Percentiles rank a stretch among this genome's conserved stretches.
Evolutionary conservation across 1,284 basidiomycete genomes (phyloP).

Genomic region (Sanghuangporus baumii): DNA sequence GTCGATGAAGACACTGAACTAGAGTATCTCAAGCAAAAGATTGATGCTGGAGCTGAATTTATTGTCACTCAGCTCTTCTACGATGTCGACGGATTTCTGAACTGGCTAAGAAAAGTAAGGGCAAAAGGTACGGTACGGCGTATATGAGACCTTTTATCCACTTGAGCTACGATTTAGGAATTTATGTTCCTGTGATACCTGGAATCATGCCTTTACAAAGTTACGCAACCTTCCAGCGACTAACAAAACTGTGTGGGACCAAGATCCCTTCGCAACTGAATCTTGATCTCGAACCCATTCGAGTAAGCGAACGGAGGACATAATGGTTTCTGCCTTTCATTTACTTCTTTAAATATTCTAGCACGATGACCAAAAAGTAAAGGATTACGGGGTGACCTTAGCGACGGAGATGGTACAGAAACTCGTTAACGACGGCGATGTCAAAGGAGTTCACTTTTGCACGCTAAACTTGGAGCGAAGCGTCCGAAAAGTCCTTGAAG

Average conservation of each 20-base stretch:
- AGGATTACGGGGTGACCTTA: conserved; percentile 81
- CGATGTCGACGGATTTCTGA: conserved; percentile 80
- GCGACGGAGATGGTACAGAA: conserved; percentile 72
- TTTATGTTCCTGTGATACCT: conserved; percentile 88
- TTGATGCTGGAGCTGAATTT: conserved; percentile 94
- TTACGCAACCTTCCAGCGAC: conserved; percentile 86
- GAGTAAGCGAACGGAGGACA: conserved; percentile 44
- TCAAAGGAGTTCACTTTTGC: conserved; percentile 90
- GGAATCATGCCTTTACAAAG: conserved; percentile 99
- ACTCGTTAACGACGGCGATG: conserved; percentile 49
- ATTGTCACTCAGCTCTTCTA: conserved; percentile 98
- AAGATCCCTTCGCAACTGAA: conserved; percentile 71
- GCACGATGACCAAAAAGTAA: conserved; percentile 89
- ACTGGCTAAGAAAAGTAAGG: conserved; percentile 73
- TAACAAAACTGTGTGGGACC: conserved; percentile 86
- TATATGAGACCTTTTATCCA: neutral
- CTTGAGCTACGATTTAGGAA: conserved; percentile 46
- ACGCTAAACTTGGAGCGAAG: conserved; percentile 98
- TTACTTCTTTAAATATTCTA: conserved; percentile 30
- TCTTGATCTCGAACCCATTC: conserved; percentile 71
- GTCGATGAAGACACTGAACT: conserved; percentile 69
- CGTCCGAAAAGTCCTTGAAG: conserved; percentile 82
- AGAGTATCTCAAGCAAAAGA: conserved; percentile 77
- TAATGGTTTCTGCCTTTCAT: conserved; percentile 18
- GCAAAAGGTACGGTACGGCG: conserved; percentile 49